Evolutionary conservation across 352 stramenopile species (phyloP).

Genomic region (Globisporangium polare): DNA sequence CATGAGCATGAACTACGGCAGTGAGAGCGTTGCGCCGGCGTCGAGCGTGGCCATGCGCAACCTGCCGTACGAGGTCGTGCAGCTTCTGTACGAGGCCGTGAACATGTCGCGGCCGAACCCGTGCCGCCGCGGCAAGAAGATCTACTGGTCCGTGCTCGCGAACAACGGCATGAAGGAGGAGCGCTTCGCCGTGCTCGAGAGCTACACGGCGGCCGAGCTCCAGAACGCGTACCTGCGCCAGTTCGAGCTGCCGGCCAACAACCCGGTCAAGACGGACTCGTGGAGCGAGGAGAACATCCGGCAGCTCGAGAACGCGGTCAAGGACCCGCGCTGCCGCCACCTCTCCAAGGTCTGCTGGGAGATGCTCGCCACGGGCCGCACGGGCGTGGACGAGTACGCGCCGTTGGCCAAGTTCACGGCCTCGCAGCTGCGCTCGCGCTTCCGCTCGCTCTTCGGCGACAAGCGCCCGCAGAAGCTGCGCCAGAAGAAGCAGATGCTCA

Average conservation of each 20-base stretch:
- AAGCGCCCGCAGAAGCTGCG: constrained; percentile 69
- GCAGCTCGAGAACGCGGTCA: constrained; percentile 61
- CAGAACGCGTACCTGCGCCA: constrained; percentile 65
- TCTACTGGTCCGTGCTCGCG: constrained; percentile 69
- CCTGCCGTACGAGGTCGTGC: constrained; percentile 44
- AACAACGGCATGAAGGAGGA: constrained; percentile 67
- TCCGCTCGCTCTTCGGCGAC: constrained; percentile 71
- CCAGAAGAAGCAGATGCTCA: constrained; percentile 61
- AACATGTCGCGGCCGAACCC: constrained; percentile 70
- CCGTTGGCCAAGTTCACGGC: constrained; percentile 70
- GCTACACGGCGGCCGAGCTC: constrained; percentile 66
- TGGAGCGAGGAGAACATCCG: constrained; percentile 72
- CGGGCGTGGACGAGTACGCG: constrained; percentile 66
- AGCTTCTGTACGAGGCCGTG: constrained; percentile 67
- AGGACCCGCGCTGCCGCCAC: constrained; percentile 68
- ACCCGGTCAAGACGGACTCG: constrained; percentile 44
- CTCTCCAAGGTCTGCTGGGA: constrained; percentile 79
- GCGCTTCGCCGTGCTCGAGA: constrained; percentile 45
- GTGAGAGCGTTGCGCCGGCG: constrained; percentile 10
- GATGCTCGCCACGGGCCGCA: constrained; percentile 65
- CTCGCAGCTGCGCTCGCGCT: constrained; percentile 73
- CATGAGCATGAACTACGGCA: constrained; percentile 26
- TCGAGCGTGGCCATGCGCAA: constrained; percentile 37
- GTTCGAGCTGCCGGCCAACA: constrained; percentile 52
- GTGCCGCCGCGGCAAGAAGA: constrained; percentile 68